Conservation (phyloP, 78 protist species). For the Chrysochromulina parva region DNA sequence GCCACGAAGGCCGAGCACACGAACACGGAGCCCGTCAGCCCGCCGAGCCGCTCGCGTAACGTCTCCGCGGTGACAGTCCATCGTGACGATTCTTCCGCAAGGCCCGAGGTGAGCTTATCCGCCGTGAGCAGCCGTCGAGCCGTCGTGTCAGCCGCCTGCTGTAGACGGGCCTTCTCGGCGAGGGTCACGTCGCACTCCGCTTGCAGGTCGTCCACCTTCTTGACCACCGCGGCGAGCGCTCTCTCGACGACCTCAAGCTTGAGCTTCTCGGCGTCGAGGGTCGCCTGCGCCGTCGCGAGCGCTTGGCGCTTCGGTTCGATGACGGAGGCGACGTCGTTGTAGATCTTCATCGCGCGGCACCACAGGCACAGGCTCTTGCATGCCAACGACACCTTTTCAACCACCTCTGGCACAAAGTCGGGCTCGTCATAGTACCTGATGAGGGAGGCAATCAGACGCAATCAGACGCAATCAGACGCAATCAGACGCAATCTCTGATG, state of each 20-base stretch:
- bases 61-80: slow-evolving; percentile 56
- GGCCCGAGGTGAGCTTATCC: slow-evolving; percentile 57
- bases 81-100: slow-evolving; percentile 66
- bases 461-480: too few species aligned
- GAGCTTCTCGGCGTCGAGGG: slow-evolving; percentile 53
- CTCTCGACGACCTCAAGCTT: slow-evolving; percentile 35
- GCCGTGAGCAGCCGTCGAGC: slow-evolving; percentile 59
- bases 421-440: slow-evolving; percentile 47
- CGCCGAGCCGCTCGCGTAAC: background rate
- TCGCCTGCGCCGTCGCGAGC: slow-evolving; percentile 38
- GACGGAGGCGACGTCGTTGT: slow-evolving; percentile 55
- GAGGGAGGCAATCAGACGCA: background rate
- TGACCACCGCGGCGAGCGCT: slow-evolving; percentile 6
- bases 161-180: slow-evolving; percentile 32
- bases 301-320: slow-evolving; percentile 55
- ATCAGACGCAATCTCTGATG: too few species aligned
- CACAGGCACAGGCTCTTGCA: slow-evolving; percentile 85
- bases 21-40: slow-evolving; percentile 72
- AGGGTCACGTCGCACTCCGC: background rate
- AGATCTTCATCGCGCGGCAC: slow-evolving; percentile 77
- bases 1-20: slow-evolving; percentile 72
- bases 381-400: slow-evolving; percentile 66
- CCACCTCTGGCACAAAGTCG: slow-evolving; percentile 75
- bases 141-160: slow-evolving; percentile 34
- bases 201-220: slow-evolving; percentile 32